These are phyloP conservation scores for Termitomyces sp. DNA, from an alignment of 768 basidiomycete genomes.

Conservation along the genomic window DNA sequence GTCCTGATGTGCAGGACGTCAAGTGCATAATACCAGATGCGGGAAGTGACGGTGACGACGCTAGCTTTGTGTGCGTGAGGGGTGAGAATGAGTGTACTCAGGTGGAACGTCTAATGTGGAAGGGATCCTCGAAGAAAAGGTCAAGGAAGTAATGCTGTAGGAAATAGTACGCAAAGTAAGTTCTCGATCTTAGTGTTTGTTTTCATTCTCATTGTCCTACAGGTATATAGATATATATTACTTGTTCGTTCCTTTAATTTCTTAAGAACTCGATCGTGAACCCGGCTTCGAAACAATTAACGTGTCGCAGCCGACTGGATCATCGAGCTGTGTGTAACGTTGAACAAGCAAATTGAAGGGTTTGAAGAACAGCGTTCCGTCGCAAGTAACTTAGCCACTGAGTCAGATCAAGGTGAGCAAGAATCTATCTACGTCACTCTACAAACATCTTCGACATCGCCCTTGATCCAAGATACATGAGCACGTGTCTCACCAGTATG, in stretches of 20 bases:
- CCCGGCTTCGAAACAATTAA: background rate
- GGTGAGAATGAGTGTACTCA: constrained; percentile 58
- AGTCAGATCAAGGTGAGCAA: background rate
- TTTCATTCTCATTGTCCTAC: background rate
- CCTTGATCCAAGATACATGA: background rate
- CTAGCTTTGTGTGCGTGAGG: constrained; percentile 66
- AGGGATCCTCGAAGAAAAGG: constrained; percentile 20
- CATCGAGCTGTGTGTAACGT: background rate
- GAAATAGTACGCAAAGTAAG: background rate
- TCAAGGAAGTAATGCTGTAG: constrained; percentile 19
- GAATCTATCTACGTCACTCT: background rate
- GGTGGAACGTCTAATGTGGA: constrained; percentile 50
- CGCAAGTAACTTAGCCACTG: background rate
- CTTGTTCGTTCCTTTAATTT: background rate
- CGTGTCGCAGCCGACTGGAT: background rate
- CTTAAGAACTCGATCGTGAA: background rate
- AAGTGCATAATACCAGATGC: constrained; percentile 71
- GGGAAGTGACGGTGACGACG: constrained; percentile 42
- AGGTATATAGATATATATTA: background rate
- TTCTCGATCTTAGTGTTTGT: background rate
- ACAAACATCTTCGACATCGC: constrained; percentile 6
- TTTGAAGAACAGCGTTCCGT: background rate
- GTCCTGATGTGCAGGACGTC: constrained; percentile 70
- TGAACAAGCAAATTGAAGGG: background rate
- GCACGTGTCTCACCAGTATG: background rate